Evolutionary conservation across 2,329 filamentous ascomycete genomes (phyloP).

Genomic region (Dothidotthia symphoricarpi): DNA sequence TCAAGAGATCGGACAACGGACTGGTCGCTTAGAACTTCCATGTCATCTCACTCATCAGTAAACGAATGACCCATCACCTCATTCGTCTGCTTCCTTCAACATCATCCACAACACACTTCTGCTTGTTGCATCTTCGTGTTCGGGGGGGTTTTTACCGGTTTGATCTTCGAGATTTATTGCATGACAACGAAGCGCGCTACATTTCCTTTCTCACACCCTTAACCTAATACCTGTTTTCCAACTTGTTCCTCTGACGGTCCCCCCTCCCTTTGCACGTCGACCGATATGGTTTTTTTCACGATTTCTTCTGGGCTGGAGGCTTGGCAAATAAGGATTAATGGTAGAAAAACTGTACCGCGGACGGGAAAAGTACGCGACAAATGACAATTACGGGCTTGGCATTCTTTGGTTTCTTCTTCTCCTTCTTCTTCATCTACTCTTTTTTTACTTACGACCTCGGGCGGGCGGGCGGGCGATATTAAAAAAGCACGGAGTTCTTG

Average conservation of each 20-base stretch:
- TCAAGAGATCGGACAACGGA: conserved; percentile 1
- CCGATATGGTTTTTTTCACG: conserved; percentile 19
- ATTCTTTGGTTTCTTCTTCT: conserved; percentile 15
- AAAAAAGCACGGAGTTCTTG: conserved; percentile 27
- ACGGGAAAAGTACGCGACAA: conserved; percentile 6
- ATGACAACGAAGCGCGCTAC: conserved; percentile 13
- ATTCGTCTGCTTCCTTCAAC: conserved; percentile 12
- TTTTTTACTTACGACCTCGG: too few relatives aligned
- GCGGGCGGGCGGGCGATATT: too few relatives aligned
- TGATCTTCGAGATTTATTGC: conserved; percentile 18
- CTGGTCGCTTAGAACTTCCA: neutral
- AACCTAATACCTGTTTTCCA: conserved; percentile 17
- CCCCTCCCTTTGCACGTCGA: conserved; percentile 11
- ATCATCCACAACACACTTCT: conserved; percentile 24
- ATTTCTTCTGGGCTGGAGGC: conserved; percentile 26
- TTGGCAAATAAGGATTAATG: conserved; percentile 24
- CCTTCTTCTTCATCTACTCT: too few relatives aligned
- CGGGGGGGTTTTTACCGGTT: conserved; percentile 21
- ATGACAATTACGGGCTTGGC: neutral
- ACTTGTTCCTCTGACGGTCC: conserved; percentile 13
- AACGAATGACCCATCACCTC: conserved; percentile 11
- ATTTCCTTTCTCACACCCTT: conserved; percentile 12
- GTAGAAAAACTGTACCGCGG: conserved; percentile 9
- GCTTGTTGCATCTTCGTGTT: conserved; percentile 37
- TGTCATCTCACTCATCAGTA: neutral